These are phyloP conservation scores for Erigeron canadensis DNA, from an alignment of 129 eudicot species.

Conservation along the genomic window DNA sequence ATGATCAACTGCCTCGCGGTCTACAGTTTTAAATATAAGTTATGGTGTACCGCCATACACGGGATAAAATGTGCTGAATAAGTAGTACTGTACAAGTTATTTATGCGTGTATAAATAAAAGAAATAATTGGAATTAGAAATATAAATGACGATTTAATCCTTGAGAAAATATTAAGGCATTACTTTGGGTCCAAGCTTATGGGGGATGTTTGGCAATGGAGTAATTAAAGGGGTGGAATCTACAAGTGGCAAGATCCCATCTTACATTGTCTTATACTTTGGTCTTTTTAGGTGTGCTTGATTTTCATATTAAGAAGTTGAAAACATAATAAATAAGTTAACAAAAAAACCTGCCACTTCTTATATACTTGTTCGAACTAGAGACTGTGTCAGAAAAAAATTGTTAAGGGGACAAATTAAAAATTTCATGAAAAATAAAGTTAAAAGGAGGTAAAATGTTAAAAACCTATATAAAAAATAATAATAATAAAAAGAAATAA, in stretches of 20 bases:
- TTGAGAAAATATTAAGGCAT: neutral
- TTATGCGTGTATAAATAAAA: neutral
- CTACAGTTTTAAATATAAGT: neutral
- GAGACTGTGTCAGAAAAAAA: too few species aligned
- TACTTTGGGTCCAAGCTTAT: slow-evolving; percentile 15
- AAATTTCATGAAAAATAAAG: too few species aligned
- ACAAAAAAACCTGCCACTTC: too few species aligned
- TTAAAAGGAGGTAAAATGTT: too few species aligned
- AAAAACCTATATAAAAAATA: too few species aligned
- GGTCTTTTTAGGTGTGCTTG: too few species aligned
- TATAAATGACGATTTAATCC: slow-evolving; percentile 2
- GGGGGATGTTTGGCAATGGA: slow-evolving; percentile 20
- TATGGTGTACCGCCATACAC: slow-evolving; percentile 12
- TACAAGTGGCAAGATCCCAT: slow-evolving; percentile 20
- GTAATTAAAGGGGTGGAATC: slow-evolving; percentile 2
- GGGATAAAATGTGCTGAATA: neutral
- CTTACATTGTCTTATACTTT: neutral
- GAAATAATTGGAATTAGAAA: neutral
- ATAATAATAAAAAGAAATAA: too few species aligned
- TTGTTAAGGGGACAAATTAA: too few species aligned
- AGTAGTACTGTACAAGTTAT: slow-evolving; percentile 11
- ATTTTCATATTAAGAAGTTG: too few species aligned
- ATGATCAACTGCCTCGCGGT: slow-evolving; percentile 27
- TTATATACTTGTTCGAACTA: too few species aligned
- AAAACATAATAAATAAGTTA: too few species aligned